Evolutionary conservation across 768 basidiomycete species (phyloP).

Genomic region (Trametes elegans): DNA sequence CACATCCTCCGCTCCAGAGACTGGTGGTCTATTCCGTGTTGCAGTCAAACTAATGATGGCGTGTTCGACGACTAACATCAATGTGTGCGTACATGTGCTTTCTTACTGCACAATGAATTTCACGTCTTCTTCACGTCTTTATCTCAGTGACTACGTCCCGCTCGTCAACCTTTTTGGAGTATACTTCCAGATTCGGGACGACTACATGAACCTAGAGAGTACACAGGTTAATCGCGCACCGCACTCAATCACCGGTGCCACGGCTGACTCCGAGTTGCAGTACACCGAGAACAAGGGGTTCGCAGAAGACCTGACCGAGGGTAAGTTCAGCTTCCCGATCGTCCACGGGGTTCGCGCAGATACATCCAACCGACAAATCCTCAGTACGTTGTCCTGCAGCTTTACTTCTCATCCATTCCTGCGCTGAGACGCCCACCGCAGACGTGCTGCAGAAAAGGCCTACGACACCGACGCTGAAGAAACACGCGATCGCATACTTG

Average conservation of each 20-base stretch:
- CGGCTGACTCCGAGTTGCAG: conserved; percentile 35
- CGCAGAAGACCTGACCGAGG: conserved; percentile 93
- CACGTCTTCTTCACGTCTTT: not conserved
- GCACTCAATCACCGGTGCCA: too few relatives aligned
- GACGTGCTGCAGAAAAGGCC: conserved; percentile 91
- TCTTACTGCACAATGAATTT: not conserved
- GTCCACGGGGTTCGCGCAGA: conserved; percentile 87
- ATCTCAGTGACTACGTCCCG: conserved; percentile 78
- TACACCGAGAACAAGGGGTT: conserved; percentile 85
- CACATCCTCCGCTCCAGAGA: conserved; percentile 55
- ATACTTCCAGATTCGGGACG: conserved; percentile 97
- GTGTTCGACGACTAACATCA: conserved; percentile 58
- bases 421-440: conserved; percentile 29
- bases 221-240: conserved; percentile 51
- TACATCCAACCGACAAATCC: conserved; percentile 70
- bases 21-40: conserved; percentile 88
- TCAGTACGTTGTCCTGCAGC: conserved; percentile 56
- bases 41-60: conserved; percentile 98
- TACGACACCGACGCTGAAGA: conserved; percentile 74
- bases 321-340: conserved; percentile 96
- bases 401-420: not conserved
- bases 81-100: conserved; percentile 63
- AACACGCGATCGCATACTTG: conserved; percentile 78
- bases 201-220: conserved; percentile 93
- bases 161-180: conserved; percentile 92